Base-by-base conservation (phyloP, 2,329 filamentous ascomycete genomes). In the Hyphodiscus sp. region DNA sequence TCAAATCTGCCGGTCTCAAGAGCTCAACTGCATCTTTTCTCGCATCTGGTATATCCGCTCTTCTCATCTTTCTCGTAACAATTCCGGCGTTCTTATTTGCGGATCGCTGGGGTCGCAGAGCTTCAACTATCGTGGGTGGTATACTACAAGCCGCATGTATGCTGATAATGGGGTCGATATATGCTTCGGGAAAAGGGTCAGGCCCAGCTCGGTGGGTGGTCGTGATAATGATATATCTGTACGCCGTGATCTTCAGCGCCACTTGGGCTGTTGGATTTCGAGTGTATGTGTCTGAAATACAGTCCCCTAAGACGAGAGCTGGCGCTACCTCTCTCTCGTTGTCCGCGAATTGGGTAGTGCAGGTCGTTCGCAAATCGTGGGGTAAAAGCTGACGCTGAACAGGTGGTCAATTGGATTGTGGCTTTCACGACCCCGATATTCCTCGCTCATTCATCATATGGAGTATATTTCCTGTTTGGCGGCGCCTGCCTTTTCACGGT, bases 251-350 rank as follows among this genome's bases (percentile, higher is more conserved):
- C 0, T 81, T 74, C 57, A 70, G 67, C 18, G 68, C 66, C 0
- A 75, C 77, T 0, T 84, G 80, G 78, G 79, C 71, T 0, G 76
- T 85, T 15, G 72, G 74, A 0, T 70, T 77, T 47, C 79, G 78
- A 56, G 76, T 84, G 7, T 83, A 82, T 53, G 74, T 76, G 0
- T 73, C 74, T 9, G 81, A 84, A 66, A 82, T 83, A 41, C 80
- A 83, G 58, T 78, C 79, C 0, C 70, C 73, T 2, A 68, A 74
- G 41, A 82, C 78, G 0, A 71, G 81, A 5, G 80, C 79, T 0
- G 74, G 75, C 0, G 80, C 78, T 3, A 80, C 75, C 13, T 76
- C 73, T 51, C 59, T 82, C 4, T 77, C 76, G 0, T 72, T 78
- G 59, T 71, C 72, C 4, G 68, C 70, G 19, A 76, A 75, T 49